Conservation (phyloP, 139 green algal species). For the Micromonas pusilla region DNA sequence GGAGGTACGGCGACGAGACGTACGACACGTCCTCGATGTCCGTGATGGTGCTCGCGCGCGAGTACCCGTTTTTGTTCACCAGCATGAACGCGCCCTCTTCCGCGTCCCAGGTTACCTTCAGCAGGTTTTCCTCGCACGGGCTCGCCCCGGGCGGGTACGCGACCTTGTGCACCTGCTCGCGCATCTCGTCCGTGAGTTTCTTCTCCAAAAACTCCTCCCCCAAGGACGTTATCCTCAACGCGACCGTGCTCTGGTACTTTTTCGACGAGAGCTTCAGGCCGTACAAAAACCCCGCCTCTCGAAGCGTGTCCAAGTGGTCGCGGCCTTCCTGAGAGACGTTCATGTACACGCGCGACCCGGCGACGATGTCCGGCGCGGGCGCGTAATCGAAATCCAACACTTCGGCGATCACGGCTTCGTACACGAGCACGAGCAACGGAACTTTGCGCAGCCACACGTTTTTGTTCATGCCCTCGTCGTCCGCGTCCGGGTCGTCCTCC, state of each 20-base stretch:
- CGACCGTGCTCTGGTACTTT: conserved; percentile 18
- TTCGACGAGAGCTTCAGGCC: conserved; percentile 5
- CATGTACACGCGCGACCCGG: conserved; percentile 21
- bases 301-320: conserved; percentile 25
- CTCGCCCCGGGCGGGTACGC: neutral
- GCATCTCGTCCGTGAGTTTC: neutral
- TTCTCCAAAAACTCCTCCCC: neutral
- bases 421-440: conserved; percentile 18
- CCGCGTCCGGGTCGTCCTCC: neutral
- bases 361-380: conserved; percentile 3
- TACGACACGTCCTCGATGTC: conserved; percentile 31
- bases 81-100: conserved; percentile 4
- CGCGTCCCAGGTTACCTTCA: neutral
- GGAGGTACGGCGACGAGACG: conserved; percentile 29
- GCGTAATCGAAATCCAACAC: conserved; percentile 29
- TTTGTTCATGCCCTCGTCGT: neutral
- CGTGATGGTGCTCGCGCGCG: conserved; percentile 11
- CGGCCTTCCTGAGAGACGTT: conserved; percentile 28
- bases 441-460: conserved; percentile 15
- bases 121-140: neutral
- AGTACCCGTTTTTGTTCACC: neutral
- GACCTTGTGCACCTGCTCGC: conserved; percentile 7
- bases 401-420: conserved; percentile 17
- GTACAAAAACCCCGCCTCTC: conserved; percentile 1
- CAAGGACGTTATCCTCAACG: neutral